phyloP scores from a whole-genome alignment of 108 stramenopile genomes.

The Nitzschia putrida region DNA sequence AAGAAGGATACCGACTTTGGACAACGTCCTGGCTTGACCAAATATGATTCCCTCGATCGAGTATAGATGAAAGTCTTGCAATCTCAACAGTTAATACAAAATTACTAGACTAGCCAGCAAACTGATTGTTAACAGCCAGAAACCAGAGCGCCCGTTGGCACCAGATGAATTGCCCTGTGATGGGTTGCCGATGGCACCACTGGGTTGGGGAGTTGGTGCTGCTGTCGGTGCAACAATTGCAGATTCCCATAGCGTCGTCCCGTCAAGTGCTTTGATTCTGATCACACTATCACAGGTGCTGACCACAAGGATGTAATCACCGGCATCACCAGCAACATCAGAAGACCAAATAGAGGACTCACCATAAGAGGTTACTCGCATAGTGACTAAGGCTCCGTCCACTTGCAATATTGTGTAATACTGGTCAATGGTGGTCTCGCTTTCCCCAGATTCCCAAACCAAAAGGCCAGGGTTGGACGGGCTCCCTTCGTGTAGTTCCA shows the following conservation, averaged over 20 bases:
- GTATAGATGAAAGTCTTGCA: conserved; percentile 24
- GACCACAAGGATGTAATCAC: background rate
- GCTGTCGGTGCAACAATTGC: background rate
- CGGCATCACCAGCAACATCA: background rate
- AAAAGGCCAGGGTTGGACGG: background rate
- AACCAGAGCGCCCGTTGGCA: no score
- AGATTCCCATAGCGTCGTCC: background rate
- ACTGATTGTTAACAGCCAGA: no score
- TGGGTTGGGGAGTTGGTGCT: background rate
- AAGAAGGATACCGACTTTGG: conserved; percentile 85
- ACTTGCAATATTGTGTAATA: conserved; percentile 16
- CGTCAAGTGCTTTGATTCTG: background rate
- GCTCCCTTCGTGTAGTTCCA: conserved; percentile 16
- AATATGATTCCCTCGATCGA: conserved; percentile 74
- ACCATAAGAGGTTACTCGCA: background rate
- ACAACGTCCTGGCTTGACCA: conserved; percentile 69
- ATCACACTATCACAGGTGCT: background rate
- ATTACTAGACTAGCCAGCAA: no score
- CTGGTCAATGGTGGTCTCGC: background rate
- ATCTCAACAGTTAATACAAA: no score
- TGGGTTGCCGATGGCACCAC: no score
- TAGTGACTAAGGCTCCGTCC: conserved; percentile 18
- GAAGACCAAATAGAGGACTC: conserved; percentile 5
- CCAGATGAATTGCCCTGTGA: no score
- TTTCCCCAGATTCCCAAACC: conserved; percentile 16